Evolutionary conservation across 2,329 filamentous ascomycete genomes (phyloP), one percentile per base, ranked within the genome.

Genomic region (Piedraia hortae): DNA sequence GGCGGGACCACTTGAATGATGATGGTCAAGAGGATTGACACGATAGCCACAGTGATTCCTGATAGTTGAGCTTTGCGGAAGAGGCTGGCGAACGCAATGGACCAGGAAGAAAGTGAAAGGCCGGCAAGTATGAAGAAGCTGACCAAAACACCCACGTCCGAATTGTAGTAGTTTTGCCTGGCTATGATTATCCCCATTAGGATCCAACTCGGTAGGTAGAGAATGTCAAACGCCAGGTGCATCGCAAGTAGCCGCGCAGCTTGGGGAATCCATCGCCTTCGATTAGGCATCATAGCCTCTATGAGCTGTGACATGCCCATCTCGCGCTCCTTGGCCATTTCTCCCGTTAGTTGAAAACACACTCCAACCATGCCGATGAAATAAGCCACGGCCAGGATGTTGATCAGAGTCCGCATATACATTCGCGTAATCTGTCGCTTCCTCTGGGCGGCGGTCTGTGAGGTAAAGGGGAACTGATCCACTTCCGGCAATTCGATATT

Each of bases 61-160:
- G 73, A 85, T 3, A 91, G 59, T 42, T 91, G 80, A 0, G 80
- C 68, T 38, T 69, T 80, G 34, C 62, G 71, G 53, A 91, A 91
- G 35, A 90, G 71, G 5, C 72, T 62, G 0, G 70, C 75, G 12
- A 71, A 71, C 18, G 89, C 56, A 24, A 90, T 62, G 2, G 77
- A 74, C 41, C 78, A 70, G 19, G 73, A 85, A 0, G 71, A 62
- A 20, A 89, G 50, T 3, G 77, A 60, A 3, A 88, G 49, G 4
- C 80, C 80, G n/a, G 59, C 51, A 3, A 88, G 48, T 19, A 90
- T 47, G 34, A 78, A 70, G 43, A 70, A 75, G 22, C 54, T 42
- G 21, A 59, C 35, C 14, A 52, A 25, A 10, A 58, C 46, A 2
- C 40, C 52, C 5, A 43, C 32, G 21, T 37, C 50, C 3, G 50